Conservation (phyloP, 257 asterid genomes). For the Solanum commersonii region DNA sequence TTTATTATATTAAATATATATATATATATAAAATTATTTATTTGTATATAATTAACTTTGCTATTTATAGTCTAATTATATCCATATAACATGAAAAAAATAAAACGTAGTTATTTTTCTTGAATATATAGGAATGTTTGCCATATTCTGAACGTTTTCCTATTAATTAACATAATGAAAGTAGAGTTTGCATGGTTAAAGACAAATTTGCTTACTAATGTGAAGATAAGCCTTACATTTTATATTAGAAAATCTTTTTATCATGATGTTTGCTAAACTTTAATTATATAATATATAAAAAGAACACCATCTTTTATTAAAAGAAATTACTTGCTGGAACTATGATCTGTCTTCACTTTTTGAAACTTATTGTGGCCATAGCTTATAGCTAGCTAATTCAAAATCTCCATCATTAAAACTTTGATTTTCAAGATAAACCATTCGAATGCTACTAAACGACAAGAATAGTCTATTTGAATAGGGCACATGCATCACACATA, state of each 20-base stretch:
- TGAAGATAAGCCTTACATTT: background rate
- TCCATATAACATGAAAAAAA: too few relatives aligned
- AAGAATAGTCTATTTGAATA: too few relatives aligned
- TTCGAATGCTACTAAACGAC: too few relatives aligned
- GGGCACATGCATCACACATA: too few relatives aligned
- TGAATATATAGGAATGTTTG: too few relatives aligned
- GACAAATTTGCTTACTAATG: background rate
- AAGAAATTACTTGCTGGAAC: background rate
- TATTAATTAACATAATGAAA: background rate
- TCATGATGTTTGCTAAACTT: background rate
- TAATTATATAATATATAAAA: background rate
- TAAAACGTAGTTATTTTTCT: too few relatives aligned
- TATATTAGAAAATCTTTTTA: background rate
- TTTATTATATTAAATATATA: too few relatives aligned
- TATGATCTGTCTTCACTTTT: background rate
- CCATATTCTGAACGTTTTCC: too few relatives aligned
- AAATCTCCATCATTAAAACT: background rate
- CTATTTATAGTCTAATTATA: too few relatives aligned
- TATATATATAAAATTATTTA: too few relatives aligned
- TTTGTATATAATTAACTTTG: too few relatives aligned
- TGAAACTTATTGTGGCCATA: background rate
- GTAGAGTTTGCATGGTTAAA: background rate
- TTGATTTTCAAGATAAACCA: too few relatives aligned
- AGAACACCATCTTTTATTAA: background rate
- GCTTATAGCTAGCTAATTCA: background rate